phyloP scores from a whole-genome alignment of 306 rosid genomes.

The Cucumis melo region DNA sequence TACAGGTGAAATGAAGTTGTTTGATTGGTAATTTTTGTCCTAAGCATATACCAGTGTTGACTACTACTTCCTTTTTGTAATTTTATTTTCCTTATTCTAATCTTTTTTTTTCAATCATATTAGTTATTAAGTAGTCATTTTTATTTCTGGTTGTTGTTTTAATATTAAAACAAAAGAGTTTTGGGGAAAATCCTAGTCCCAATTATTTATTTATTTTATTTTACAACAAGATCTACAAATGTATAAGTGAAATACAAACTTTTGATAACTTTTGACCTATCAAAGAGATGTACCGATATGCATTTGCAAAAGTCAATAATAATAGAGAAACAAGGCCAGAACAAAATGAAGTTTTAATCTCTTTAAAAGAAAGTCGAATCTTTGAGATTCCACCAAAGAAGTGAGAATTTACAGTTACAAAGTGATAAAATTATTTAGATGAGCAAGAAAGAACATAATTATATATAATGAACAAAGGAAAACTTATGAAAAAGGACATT shows the following conservation, averaged over 20 bases:
- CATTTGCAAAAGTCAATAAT: neutral
- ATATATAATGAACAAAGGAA: neutral
- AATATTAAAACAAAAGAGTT: neutral
- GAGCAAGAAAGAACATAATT: neutral
- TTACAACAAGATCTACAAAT: neutral
- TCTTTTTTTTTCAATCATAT: too few relatives aligned
- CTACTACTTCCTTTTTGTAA: too few relatives aligned
- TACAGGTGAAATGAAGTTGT: neutral
- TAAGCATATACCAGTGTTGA: neutral
- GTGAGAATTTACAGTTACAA: constrained; percentile 15
- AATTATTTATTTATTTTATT: neutral
- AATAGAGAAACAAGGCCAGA: neutral
- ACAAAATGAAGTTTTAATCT: neutral
- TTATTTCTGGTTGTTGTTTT: neutral
- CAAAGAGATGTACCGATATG: too few relatives aligned
- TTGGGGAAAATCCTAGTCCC: neutral
- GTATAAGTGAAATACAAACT: too few relatives aligned
- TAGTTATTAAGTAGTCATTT: neutral
- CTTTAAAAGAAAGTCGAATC: neutral
- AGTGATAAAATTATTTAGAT: constrained; percentile 4
- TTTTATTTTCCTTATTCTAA: too few relatives aligned
- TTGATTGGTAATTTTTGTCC: neutral
- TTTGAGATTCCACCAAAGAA: neutral
- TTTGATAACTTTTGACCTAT: too few relatives aligned
- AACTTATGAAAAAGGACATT: neutral